phyloP scores from a whole-genome alignment of 164 flowering plant species.

The Dillenia suffruticosa region DNA sequence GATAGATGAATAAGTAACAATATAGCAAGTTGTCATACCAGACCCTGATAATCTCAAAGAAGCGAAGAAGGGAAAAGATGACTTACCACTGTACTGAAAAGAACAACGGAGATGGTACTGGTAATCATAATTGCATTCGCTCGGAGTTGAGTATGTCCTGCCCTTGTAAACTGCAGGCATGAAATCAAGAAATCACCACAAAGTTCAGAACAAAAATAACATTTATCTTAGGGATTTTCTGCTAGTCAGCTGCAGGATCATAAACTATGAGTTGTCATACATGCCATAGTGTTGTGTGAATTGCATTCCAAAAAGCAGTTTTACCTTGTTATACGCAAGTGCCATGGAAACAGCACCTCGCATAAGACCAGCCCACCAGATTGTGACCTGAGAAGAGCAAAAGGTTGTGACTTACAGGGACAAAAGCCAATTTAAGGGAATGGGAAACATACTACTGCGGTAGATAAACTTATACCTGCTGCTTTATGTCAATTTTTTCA shows the following conservation, averaged over 20 bases:
- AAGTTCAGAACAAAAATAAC: background rate
- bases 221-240: background rate
- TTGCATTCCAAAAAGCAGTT: background rate
- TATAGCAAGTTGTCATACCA: too few species aligned
- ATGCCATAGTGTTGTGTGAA: too few species aligned
- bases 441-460: background rate
- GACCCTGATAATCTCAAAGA: too few species aligned
- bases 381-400: constrained; percentile 29
- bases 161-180: constrained; percentile 63
- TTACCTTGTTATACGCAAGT: constrained; percentile 56
- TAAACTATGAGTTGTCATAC: background rate
- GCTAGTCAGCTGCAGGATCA: background rate
- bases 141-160: constrained; percentile 61
- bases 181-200: too few species aligned
- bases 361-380: constrained; percentile 72
- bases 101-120: constrained; percentile 91
- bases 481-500: constrained; percentile 32
- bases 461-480: constrained; percentile 26
- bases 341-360: constrained; percentile 59
- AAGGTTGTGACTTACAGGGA: background rate
- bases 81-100: constrained; percentile 93
- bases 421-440: background rate
- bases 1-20: too few species aligned
- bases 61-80: constrained; percentile 1
- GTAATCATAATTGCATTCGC: constrained; percentile 90